Conservation (phyloP, 768 basidiomycete genomes). For the Phanerochaete carnosa region DNA sequence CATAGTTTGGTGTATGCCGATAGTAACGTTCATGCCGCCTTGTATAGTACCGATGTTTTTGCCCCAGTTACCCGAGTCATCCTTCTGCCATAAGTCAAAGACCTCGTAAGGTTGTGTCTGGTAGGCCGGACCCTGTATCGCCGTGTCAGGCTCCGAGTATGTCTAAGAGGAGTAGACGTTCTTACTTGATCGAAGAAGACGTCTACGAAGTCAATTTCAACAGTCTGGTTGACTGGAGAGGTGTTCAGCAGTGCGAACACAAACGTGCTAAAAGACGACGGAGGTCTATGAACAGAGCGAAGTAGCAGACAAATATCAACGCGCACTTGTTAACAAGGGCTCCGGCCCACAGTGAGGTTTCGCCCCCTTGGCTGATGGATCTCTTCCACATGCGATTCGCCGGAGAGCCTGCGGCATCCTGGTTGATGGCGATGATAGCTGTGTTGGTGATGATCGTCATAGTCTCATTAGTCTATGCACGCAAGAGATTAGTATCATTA, state of each 20-base stretch:
- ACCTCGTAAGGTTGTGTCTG: slow-evolving; percentile 22
- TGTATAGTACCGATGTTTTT: slow-evolving; percentile 21
- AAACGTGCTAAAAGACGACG: slow-evolving; percentile 17
- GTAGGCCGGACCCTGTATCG: slow-evolving; percentile 18
- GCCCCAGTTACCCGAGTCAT: slow-evolving; percentile 24
- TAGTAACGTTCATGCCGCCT: slow-evolving; percentile 20
- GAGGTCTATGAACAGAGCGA: neutral
- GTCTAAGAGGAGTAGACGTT: neutral
- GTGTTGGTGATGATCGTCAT: slow-evolving; percentile 35
- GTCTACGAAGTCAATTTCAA: slow-evolving; percentile 27
- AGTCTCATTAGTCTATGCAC: slow-evolving; percentile 30
- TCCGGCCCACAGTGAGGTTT: slow-evolving; percentile 33
- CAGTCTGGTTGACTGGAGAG: slow-evolving; percentile 25
- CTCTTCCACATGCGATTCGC: slow-evolving; percentile 33
- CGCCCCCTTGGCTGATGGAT: slow-evolving; percentile 21
- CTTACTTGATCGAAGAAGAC: slow-evolving; percentile 33
- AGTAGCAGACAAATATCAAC: no score
- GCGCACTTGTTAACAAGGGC: slow-evolving; percentile 30
- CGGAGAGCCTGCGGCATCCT: slow-evolving; percentile 29
- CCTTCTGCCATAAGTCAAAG: slow-evolving; percentile 35
- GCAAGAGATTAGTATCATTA: neutral
- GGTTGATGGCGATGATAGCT: slow-evolving; percentile 33
- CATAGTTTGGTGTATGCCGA: slow-evolving; percentile 28
- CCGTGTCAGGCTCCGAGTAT: neutral
- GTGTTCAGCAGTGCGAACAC: slow-evolving; percentile 36